Percentiles rank a stretch among this genome's conserved stretches.
These are phyloP conservation scores for Fusarium neocosmosporiellum DNA, from an alignment of 2,329 filamentous ascomycete species.

Conservation along the genomic window DNA sequence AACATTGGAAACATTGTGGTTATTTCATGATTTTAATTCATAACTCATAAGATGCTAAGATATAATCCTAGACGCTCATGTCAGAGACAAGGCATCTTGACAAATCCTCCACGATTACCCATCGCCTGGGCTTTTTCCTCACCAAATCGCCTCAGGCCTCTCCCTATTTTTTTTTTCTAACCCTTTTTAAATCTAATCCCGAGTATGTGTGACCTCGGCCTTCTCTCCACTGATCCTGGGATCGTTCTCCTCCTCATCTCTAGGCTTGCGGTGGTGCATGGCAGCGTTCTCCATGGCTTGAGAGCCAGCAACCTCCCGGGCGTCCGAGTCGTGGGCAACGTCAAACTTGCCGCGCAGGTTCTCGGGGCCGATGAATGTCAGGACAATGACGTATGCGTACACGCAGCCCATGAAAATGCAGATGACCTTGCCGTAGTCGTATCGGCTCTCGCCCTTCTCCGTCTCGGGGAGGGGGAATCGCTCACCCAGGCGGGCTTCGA, in stretches of 20 bases:
- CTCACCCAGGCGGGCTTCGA: constrained; percentile 81
- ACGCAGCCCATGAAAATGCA: constrained; percentile 93
- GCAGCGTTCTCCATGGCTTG: constrained; percentile 43
- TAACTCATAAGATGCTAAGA: not conserved
- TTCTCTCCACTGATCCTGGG: constrained; percentile 19
- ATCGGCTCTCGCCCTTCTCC: constrained; percentile 61
- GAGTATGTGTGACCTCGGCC: constrained; percentile 17
- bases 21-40: not conserved
- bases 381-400: constrained; percentile 69
- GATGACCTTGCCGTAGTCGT: constrained; percentile 85
- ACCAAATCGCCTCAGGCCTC: not conserved
- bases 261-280: constrained; percentile 4
- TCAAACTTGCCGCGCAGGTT: constrained; percentile 64
- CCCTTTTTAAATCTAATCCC: constrained; percentile 6
- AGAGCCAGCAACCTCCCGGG: constrained; percentile 58
- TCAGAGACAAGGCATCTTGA: not conserved
- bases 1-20: not conserved
- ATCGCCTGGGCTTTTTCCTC: not conserved
- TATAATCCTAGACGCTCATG: not conserved
- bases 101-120: not conserved
- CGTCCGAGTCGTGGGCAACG: constrained; percentile 60
- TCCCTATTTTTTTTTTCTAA: not conserved
- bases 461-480: constrained; percentile 75
- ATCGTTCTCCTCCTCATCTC: constrained; percentile 33
- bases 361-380: constrained; percentile 73